These are phyloP conservation scores for Oryza punctata DNA, from an alignment of 176 grass and related monocot species.

Conservation along the genomic window DNA sequence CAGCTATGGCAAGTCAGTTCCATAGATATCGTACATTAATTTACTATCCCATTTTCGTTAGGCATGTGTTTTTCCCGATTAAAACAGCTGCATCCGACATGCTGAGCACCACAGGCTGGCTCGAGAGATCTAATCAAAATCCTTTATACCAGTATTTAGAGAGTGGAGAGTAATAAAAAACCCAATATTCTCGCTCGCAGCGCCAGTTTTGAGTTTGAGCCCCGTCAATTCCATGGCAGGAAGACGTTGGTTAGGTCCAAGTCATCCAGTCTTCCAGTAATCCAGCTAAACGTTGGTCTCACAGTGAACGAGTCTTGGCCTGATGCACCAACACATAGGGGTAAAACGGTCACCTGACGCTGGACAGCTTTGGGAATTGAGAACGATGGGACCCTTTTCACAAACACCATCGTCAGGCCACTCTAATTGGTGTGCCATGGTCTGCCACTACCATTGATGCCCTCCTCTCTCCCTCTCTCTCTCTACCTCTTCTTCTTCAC, in stretches of 20 bases:
- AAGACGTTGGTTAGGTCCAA: not conserved
- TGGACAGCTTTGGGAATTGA: conserved; percentile 47
- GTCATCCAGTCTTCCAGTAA: not conserved
- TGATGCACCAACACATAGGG: not conserved
- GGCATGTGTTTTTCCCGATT: not conserved
- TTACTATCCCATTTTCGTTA: not conserved
- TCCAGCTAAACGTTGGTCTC: not conserved
- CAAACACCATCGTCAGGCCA: conserved; percentile 43
- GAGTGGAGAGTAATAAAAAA: no score
- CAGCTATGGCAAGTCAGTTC: no score
- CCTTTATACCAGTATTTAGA: no score
- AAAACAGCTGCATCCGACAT: not conserved
- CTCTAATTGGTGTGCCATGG: conserved; percentile 53
- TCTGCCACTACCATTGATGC: conserved; percentile 58
- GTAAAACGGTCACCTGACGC: conserved; percentile 29
- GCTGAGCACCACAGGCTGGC: not conserved
- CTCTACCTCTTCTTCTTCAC: not conserved
- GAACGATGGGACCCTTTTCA: conserved; percentile 36
- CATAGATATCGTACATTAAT: no score
- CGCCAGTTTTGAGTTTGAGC: not conserved
- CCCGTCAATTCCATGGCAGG: conserved; percentile 15
- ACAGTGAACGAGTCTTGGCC: not conserved
- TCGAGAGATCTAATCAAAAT: no score
- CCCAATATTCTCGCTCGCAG: not conserved
- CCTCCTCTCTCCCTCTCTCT: not conserved